Evolutionary conservation across 164 flowering plant genomes (phyloP).

Genomic region (Brasenia schreberi): DNA sequence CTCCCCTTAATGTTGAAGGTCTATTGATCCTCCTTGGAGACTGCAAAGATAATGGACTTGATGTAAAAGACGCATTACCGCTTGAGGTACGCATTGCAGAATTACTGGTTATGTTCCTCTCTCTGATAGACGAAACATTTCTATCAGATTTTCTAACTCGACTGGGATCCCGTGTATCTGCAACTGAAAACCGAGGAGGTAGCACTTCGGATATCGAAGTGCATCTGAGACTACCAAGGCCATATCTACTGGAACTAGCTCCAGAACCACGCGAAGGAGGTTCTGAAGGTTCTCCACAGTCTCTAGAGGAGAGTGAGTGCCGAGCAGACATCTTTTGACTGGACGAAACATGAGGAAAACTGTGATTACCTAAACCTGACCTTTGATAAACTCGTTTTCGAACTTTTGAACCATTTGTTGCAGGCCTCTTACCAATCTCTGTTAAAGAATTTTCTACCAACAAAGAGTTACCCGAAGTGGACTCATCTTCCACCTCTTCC

Average conservation of each 20-base stretch:
- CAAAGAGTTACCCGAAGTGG: neutral
- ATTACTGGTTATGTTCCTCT: conserved; percentile 29
- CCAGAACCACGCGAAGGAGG: conserved; percentile 9
- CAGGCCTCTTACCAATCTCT: neutral
- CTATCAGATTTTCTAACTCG: conserved; percentile 19
- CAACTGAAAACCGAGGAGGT: conserved; percentile 30
- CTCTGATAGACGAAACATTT: conserved; percentile 29
- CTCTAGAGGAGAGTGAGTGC: conserved; percentile 20
- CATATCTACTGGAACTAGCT: conserved; percentile 24
- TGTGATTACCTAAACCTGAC: conserved; percentile 17
- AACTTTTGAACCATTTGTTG: conserved; percentile 12
- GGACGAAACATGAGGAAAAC: conserved; percentile 15
- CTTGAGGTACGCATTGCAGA: conserved; percentile 21
- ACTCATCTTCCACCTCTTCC: conserved; percentile 7
- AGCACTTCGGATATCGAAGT: conserved; percentile 43
- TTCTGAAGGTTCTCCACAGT: conserved; percentile 10
- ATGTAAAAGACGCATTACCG: conserved; percentile 21
- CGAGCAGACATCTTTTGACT: neutral
- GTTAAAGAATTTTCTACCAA: neutral
- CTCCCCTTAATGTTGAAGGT: conserved; percentile 16
- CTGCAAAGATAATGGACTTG: conserved; percentile 13
- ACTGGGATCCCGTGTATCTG: conserved; percentile 19
- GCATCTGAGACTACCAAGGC: conserved; percentile 43
- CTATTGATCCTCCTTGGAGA: conserved; percentile 31
- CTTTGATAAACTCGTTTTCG: conserved; percentile 17